Evolutionary conservation across 1,139 yeast genomes (phyloP).

Genomic region (Wickerhamomyces sp.): DNA sequence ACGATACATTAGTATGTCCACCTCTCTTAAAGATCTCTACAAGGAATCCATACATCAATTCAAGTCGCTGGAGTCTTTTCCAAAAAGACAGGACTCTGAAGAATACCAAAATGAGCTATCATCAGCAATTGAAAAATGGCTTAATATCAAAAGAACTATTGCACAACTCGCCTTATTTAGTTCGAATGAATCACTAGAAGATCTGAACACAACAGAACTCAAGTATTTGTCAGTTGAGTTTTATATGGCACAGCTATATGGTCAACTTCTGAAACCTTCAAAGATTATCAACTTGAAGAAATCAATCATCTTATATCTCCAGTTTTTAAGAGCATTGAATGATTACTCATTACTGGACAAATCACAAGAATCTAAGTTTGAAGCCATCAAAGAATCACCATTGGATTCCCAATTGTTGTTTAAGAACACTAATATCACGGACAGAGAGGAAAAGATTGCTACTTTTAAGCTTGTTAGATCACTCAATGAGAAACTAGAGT

Average conservation of each 20-base stretch:
- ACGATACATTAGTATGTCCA: constrained; percentile 1
- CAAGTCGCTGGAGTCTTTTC: neutral
- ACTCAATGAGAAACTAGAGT: constrained; percentile 38
- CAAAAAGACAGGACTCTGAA: constrained; percentile 29
- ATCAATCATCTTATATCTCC: constrained; percentile 38
- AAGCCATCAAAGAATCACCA: constrained; percentile 33
- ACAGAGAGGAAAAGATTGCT: constrained; percentile 67
- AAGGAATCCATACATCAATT: neutral
- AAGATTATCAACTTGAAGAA: constrained; percentile 39
- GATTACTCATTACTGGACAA: constrained; percentile 39
- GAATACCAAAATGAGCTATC: constrained; percentile 28
- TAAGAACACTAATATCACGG: neutral
- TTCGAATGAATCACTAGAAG: constrained; percentile 53
- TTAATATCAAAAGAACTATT: constrained; percentile 29
- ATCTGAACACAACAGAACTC: constrained; percentile 49
- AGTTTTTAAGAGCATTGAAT: constrained; percentile 38
- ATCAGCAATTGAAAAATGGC: constrained; percentile 22
- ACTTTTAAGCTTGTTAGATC: constrained; percentile 58
- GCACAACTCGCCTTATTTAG: constrained; percentile 46
- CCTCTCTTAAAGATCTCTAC: constrained; percentile 5
- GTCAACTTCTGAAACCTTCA: constrained; percentile 12
- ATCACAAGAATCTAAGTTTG: constrained; percentile 35
- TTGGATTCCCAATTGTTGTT: constrained; percentile 21
- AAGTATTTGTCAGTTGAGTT: constrained; percentile 50
- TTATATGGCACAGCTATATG: constrained; percentile 37